Evolutionary conservation across 805 yeast genomes (phyloP).

Genomic region (Soucietia sequanensis): DNA sequence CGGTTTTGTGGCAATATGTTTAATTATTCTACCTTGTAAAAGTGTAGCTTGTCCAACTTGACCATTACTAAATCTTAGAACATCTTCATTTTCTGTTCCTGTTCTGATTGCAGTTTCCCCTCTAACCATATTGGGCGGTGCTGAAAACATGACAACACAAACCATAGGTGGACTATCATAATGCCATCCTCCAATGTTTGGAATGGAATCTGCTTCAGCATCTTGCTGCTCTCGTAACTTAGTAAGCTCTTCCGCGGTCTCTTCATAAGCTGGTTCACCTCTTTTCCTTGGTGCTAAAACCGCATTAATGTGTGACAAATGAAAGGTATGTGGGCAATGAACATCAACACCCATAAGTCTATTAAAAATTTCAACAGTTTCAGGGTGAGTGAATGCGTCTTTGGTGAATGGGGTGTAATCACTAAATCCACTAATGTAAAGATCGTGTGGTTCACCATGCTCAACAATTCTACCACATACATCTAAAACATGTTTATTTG

Average conservation of each 20-base stretch:
- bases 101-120: constrained; percentile 13
- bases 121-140: constrained; percentile 7
- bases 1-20: constrained; percentile 49
- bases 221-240: neutral
- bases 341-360: constrained; percentile 25
- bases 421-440: constrained; percentile 25
- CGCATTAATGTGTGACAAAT: constrained; percentile 26
- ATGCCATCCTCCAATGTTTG: constrained; percentile 5
- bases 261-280: no score
- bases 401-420: constrained; percentile 20
- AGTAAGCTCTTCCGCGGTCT: neutral
- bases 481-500: constrained; percentile 13
- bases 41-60: constrained; percentile 49
- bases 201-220: neutral
- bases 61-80: constrained; percentile 31
- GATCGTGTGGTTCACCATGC: constrained; percentile 34
- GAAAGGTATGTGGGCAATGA: constrained; percentile 18
- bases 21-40: constrained; percentile 45
- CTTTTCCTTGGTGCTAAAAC: constrained; percentile 16
- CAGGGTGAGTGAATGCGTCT: constrained; percentile 29
- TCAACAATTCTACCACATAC: constrained; percentile 20
- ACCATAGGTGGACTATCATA: constrained; percentile 9
- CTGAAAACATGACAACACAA: constrained; percentile 8
- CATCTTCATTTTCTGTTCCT: constrained; percentile 11
- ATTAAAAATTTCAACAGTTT: constrained; percentile 22